Evolutionary conservation across 2,329 filamentous ascomycete genomes (phyloP), one percentile per base, ranked within the genome.

Genomic region (Akanthomyces uredinophilus): DNA sequence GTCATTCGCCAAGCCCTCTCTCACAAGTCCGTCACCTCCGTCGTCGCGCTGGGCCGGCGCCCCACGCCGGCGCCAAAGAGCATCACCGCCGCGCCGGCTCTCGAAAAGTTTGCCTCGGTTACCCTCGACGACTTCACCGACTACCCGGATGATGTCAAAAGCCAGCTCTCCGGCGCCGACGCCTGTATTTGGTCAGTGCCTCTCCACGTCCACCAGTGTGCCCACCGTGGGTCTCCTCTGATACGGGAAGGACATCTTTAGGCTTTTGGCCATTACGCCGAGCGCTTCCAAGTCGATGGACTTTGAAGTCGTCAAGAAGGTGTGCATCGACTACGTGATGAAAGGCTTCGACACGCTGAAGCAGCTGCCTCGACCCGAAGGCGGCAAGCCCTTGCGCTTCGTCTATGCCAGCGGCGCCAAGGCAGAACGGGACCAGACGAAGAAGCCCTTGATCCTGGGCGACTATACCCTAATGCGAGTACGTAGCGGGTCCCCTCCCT

Each of bases 401-500:
- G 55, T 82, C 2, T 83, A 82, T 66, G 73, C 80, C 63, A 84
- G 81, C 64, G 83, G 81, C 2, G 66, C 70, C 1, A 70, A 68
- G 1, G 73, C 74, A 2, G 75, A 77, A 64, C 74, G 79, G 1
- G 81, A 84, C 52, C 78, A 72, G 22, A 74, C 67, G 14, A 78
- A 81, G 68, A 79, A 70, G 57, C 77, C 74, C 1, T 67, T 64
- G 63, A 65, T 75, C 8, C 65, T 76, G 32, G 67, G 66, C 78
- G 70, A 81, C 46, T 84, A 83, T 61, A 65, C 56, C 8, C 61
- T 78, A 11, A 75, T 84, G 75, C 69, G 82, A n/a, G 82, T 82
- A 70, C 65, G 75, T 68, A 7, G 8, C 5, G n/a, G n/a, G n/a
- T 20, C 11, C 10, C 20, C 22, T 52, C 18, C 5, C 18, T 20